A percentile compares a stretch with the other conserved stretches of the same genome.
These are phyloP conservation scores for Naganishia vaughanmartiniae DNA, from an alignment of 768 basidiomycete species.

Conservation along the genomic window DNA sequence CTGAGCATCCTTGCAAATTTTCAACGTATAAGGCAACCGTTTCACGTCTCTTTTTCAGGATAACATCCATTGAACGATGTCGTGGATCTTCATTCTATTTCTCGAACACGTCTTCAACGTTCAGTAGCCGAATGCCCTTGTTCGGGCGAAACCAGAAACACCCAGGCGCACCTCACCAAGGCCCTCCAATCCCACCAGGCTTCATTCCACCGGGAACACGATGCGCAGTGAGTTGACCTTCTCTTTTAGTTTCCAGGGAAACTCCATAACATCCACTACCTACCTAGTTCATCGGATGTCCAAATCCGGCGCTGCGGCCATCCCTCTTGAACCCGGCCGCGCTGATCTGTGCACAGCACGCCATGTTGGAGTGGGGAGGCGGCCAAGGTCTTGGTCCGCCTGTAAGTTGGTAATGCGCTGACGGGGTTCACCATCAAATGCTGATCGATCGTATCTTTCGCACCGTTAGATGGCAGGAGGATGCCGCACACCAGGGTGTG, in stretches of 20 bases:
- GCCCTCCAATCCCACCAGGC: neutral
- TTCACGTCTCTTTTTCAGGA: neutral
- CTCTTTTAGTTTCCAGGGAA: neutral
- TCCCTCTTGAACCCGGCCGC: conserved; percentile 2
- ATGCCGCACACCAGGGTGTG: conserved; percentile 14
- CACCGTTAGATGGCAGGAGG: neutral
- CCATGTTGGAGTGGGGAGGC: conserved; percentile 14
- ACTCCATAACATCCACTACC: neutral
- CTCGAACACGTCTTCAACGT: neutral
- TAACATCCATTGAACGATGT: neutral
- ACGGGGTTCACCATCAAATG: too few species aligned
- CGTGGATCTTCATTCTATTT: neutral
- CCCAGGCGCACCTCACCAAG: neutral
- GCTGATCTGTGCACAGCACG: conserved; percentile 18
- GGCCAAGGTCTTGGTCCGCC: neutral
- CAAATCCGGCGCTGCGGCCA: conserved; percentile 12
- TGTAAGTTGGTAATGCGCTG: neutral
- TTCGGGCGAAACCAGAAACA: conserved; percentile 11
- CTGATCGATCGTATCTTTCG: neutral
- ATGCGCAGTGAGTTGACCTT: conserved; percentile 1
- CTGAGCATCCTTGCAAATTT: neutral
- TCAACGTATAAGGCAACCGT: neutral
- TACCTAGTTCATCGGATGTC: conserved; percentile 22
- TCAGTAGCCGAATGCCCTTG: neutral
- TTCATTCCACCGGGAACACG: conserved; percentile 17